These are phyloP conservation scores for Astrothelium macrocarpum DNA, from an alignment of 495 filamentous ascomycete genomes.

Conservation along the genomic window DNA sequence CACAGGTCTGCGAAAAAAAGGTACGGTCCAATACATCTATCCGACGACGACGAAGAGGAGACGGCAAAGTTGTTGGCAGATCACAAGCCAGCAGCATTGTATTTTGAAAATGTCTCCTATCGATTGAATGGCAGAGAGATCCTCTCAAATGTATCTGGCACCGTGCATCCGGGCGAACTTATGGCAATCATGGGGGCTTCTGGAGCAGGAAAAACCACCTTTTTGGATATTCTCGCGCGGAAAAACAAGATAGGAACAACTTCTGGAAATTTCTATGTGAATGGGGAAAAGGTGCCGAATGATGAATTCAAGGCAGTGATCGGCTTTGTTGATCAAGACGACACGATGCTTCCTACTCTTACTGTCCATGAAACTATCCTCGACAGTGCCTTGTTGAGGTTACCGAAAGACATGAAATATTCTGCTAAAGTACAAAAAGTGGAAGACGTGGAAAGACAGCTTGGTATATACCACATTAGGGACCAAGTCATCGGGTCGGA, in stretches of 20 bases:
- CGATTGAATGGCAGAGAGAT: constrained; percentile 80
- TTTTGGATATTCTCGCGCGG: constrained; percentile 88
- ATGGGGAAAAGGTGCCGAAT: constrained; percentile 82
- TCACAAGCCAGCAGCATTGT: constrained; percentile 79
- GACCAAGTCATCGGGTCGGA: constrained; percentile 97
- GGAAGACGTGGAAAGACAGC: constrained; percentile 85
- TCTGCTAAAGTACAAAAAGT: constrained; percentile 80
- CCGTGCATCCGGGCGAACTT: constrained; percentile 79
- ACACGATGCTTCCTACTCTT: constrained; percentile 92
- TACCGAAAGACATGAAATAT: constrained; percentile 82
- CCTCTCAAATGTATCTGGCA: constrained; percentile 67
- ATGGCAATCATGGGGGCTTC: constrained; percentile 98
- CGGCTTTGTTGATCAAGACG: constrained; percentile 96
- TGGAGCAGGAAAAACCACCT: constrained; percentile 94
- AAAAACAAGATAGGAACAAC: constrained; percentile 91
- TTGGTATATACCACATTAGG: constrained; percentile 84
- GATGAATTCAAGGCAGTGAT: constrained; percentile 81
- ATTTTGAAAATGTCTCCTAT: constrained; percentile 85
- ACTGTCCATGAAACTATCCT: constrained; percentile 98
- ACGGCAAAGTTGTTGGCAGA: constrained; percentile 73
- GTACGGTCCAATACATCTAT: constrained; percentile 65
- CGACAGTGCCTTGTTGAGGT: constrained; percentile 79
- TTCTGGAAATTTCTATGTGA: constrained; percentile 80
- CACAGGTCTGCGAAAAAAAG: constrained; percentile 52
- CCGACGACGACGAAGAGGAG: constrained; percentile 80